Evolutionary conservation across 2,329 filamentous ascomycete species (phyloP), one percentile per base, ranked within the genome.

Genomic region (Phaeosphaeria sp.): DNA sequence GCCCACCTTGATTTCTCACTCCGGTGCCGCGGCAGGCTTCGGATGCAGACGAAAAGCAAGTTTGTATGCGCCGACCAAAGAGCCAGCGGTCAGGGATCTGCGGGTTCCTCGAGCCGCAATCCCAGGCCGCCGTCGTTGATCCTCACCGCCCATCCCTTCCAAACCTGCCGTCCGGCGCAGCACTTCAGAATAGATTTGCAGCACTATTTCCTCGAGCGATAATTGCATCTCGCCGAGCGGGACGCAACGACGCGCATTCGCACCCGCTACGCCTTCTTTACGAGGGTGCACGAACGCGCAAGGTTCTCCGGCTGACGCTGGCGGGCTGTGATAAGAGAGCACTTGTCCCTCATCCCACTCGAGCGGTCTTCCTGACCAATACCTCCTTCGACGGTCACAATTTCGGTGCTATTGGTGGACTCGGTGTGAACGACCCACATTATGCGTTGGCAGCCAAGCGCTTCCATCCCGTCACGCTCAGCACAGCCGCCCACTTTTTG

Each of bases 361-460:
- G 60, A 55, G 62, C 57, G 56, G 60, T 63, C 63, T 66, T 47
- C 36, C 60, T 59, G 63, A 61, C 72, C 71, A 75, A 75, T 76
- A 71, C 72, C 66, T 67, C 67, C 66, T 66, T 64, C 60, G 68
- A 67, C 59, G 39, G 48, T 44, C 40, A 22, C 33, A 53, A 47
- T 33, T 17, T 53, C 51, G 51, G 44, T 61, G 64, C 65, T 64
- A 65, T 59, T 64, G 64, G 61, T 57, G 51, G 61, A 50, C 39
- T 55, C 30, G 39, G 47, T 55, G 46, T 45, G 40, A 53, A 53
- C 51, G 74, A 71, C 73, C 73, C 71, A 66, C 68, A 67, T 64
- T 64, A 73, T 76, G 74, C 71, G 74, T 75, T 76, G 74, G 71
- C 74, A 76, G 61, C 69, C 59, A 67, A 63, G 63, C 61, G 63